Evolutionary conservation across 1,139 yeast species (phyloP).

Genomic region (Williopsis jadinii): DNA sequence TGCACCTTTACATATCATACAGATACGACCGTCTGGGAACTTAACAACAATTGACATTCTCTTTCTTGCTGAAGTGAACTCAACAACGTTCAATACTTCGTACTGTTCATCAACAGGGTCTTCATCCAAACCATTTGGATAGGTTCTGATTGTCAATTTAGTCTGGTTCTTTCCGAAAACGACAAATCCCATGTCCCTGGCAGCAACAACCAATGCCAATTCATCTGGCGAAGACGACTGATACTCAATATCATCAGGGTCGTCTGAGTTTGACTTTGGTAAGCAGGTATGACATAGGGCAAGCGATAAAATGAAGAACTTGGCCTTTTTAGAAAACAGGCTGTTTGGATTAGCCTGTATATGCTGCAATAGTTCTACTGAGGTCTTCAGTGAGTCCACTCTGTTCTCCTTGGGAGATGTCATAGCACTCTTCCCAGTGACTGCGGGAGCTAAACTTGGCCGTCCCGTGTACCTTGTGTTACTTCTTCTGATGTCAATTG

Average conservation of each 20-base stretch:
- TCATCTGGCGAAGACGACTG: slow-evolving; percentile 98
- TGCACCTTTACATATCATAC: slow-evolving; percentile 90
- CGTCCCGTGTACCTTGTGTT: slow-evolving; percentile 37
- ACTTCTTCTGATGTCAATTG: slow-evolving; percentile 33
- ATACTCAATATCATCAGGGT: slow-evolving; percentile 54
- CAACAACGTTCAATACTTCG: slow-evolving; percentile 71
- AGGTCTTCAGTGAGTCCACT: slow-evolving; percentile 32
- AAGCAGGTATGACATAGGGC: slow-evolving; percentile 89
- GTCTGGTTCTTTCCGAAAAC: slow-evolving; percentile 62
- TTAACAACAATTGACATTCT: slow-evolving; percentile 86
- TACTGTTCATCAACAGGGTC: slow-evolving; percentile 62
- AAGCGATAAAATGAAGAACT: slow-evolving; percentile 69
- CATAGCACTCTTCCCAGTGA: slow-evolving; percentile 9
- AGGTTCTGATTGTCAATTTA: slow-evolving; percentile 59
- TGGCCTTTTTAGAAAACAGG: slow-evolving; percentile 63
- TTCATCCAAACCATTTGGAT: slow-evolving; percentile 71
- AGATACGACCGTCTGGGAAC: slow-evolving; percentile 74
- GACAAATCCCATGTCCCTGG: slow-evolving; percentile 86
- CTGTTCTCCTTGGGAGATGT: slow-evolving; percentile 12
- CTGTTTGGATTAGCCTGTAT: slow-evolving; percentile 68
- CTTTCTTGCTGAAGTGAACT: slow-evolving; percentile 82
- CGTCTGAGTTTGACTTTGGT: slow-evolving; percentile 45
- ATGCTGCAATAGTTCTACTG: slow-evolving; percentile 59
- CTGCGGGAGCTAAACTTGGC: slow-evolving; percentile 43
- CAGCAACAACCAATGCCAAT: slow-evolving; percentile 86